Percentiles rank a stretch among this genome's conserved stretches.
Evolutionary conservation across 2,329 filamentous ascomycete species (phyloP).

Genomic region (Claviceps digitariae): DNA sequence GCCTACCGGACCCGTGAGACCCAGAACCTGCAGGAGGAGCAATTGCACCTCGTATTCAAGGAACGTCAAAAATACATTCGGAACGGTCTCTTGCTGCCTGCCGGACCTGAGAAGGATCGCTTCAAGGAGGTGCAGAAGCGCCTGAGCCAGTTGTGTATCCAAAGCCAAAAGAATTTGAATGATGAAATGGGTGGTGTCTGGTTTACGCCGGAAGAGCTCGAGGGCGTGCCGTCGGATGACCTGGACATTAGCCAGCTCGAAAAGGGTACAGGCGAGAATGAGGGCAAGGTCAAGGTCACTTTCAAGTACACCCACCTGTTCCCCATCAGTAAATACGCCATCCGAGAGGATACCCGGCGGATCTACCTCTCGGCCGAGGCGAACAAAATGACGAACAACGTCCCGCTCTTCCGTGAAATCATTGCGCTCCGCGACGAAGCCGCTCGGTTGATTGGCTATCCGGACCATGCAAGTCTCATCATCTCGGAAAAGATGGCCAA

Average conservation of each 20-base stretch:
- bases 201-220: conserved; percentile 60
- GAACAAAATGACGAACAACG: conserved; percentile 50
- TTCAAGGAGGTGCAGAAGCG: conserved; percentile 83
- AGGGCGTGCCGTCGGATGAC: conserved; percentile 62
- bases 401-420: conserved; percentile 60
- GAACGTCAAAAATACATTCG: conserved; percentile 64
- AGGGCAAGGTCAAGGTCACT: conserved; percentile 59
- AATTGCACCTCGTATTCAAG: conserved; percentile 59
- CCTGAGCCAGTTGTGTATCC: conserved; percentile 58
- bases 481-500: conserved; percentile 84
- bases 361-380: conserved; percentile 18
- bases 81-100: conserved; percentile 60
- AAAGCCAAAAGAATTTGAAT: conserved; percentile 68
- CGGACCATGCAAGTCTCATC: conserved; percentile 60
- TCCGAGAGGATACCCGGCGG: conserved; percentile 53
- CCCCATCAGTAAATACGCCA: conserved; percentile 64
- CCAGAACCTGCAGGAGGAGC: conserved; percentile 51
- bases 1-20: conserved; percentile 39
- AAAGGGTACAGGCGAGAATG: conserved; percentile 58
- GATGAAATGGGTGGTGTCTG: conserved; percentile 72
- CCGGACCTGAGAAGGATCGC: conserved; percentile 56
- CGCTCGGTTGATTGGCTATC: conserved; percentile 62
- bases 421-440: conserved; percentile 65
- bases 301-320: conserved; percentile 80
- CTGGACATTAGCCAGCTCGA: conserved; percentile 48